Percentiles rank a stretch among this genome's conserved stretches.
Conservation (phyloP, 345 rosid species). For the Cardiospermum halicacabum region DNA sequence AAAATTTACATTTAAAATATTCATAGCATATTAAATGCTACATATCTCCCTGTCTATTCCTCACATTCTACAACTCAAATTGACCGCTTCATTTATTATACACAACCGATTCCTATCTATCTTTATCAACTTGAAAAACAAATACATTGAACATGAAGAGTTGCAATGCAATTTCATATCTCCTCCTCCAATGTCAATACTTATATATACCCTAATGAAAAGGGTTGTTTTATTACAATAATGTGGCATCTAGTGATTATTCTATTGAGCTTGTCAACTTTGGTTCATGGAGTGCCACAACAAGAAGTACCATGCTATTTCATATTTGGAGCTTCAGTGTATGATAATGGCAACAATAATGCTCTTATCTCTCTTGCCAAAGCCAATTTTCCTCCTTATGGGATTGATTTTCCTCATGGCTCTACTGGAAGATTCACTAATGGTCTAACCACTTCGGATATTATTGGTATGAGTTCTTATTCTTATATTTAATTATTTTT, state of each 20-base stretch:
- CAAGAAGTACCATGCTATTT: constrained; percentile 23
- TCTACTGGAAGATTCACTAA: constrained; percentile 20
- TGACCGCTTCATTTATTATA: no score
- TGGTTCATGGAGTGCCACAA: background rate
- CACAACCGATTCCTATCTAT: no score
- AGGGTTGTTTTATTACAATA: background rate
- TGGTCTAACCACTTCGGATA: constrained; percentile 16
- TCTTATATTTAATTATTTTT: no score
- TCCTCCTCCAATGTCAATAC: no score
- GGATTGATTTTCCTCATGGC: constrained; percentile 17
- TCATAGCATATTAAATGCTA: no score
- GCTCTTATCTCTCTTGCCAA: constrained; percentile 5
- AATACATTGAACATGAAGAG: no score
- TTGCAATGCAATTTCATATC: no score
- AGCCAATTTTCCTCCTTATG: constrained; percentile 21
- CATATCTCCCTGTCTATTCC: no score
- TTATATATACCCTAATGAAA: no score
- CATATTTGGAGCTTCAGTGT: constrained; percentile 22
- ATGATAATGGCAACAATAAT: constrained; percentile 25
- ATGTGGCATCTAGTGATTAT: background rate
- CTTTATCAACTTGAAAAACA: no score
- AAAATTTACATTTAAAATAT: no score
- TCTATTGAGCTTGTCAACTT: background rate
- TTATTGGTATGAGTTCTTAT: constrained; percentile 3
- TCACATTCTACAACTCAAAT: no score